Conservation (phyloP, 2,329 filamentous ascomycete species). For the Ophiosphaerella korrae region DNA sequence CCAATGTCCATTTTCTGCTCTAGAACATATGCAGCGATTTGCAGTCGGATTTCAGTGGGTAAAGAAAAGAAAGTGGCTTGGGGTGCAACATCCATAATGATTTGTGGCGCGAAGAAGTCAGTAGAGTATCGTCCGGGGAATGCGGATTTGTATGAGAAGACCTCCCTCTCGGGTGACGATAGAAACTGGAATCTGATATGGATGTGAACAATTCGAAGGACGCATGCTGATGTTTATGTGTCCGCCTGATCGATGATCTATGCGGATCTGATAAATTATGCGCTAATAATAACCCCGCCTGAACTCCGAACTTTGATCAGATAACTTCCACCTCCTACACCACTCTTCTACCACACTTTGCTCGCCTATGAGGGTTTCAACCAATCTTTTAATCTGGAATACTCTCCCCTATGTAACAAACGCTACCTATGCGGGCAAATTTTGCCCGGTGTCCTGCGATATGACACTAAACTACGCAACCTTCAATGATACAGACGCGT, state of each 20-base stretch:
- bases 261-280: slow-evolving; percentile 31
- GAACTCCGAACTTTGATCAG: slow-evolving; percentile 17
- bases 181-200: too few relatives aligned
- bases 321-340: slow-evolving; percentile 6
- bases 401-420: slow-evolving; percentile 10
- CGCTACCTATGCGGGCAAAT: slow-evolving; percentile 26
- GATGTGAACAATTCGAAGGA: too few relatives aligned
- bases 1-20: slow-evolving; percentile 30
- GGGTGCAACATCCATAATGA: not conserved
- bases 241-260: too few relatives aligned
- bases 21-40: slow-evolving; percentile 35
- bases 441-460: slow-evolving; percentile 38
- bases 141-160: too few relatives aligned
- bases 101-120: not conserved
- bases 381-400: slow-evolving; percentile 9
- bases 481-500: slow-evolving; percentile 39
- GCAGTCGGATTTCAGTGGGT: slow-evolving; percentile 45
- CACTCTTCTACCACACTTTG: slow-evolving; percentile 8
- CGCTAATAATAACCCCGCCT: slow-evolving; percentile 4
- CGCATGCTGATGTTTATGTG: too few relatives aligned
- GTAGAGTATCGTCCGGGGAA: too few relatives aligned
- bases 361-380: slow-evolving; percentile 24
- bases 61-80: slow-evolving; percentile 29
- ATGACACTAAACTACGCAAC: slow-evolving; percentile 34
- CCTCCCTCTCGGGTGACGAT: too few relatives aligned